A percentile compares a stretch with the other conserved stretches of the same genome.
These are phyloP conservation scores for Castanospermum australe DNA, from an alignment of 306 rosid species.

Conservation along the genomic window DNA sequence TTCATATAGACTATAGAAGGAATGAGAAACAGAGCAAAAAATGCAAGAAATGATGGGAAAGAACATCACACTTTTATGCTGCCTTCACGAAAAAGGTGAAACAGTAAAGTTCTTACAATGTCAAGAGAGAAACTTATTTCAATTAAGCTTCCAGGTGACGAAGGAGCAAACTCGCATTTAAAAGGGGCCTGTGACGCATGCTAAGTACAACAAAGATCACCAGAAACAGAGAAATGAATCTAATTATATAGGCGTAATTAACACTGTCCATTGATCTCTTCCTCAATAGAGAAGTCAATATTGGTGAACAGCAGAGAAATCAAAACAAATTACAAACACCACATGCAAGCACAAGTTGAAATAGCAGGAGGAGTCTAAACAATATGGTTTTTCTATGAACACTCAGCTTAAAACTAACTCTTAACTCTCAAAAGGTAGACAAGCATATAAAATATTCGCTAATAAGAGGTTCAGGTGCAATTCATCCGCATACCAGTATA, in stretches of 20 bases:
- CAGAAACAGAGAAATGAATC: not conserved
- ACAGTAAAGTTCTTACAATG: not conserved
- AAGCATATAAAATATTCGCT: not conserved
- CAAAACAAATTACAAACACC: not conserved
- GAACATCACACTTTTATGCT: not conserved
- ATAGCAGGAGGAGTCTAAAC: not conserved
- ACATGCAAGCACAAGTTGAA: not conserved
- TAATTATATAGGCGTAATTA: not conserved
- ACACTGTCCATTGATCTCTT: not conserved
- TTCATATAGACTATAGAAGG: not conserved
- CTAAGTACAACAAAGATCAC: not conserved
- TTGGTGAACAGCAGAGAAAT: not conserved
- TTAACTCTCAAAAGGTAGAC: not conserved
- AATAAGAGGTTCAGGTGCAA: not conserved
- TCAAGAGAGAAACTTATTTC: not conserved
- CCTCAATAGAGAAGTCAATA: not conserved
- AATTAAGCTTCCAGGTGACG: not conserved
- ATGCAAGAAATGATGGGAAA: not conserved
- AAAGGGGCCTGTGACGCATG: constrained; percentile 38
- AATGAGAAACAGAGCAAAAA: not conserved
- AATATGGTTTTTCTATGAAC: not conserved
- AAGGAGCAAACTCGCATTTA: constrained; percentile 24
- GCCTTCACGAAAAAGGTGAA: not conserved
- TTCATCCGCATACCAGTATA: constrained; percentile 27
- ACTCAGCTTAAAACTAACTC: too few relatives aligned